Evolutionary conservation across 164 flowering plant species (phyloP), one percentile per base, ranked within the genome.

Genomic region (Dillenia turbinata): DNA sequence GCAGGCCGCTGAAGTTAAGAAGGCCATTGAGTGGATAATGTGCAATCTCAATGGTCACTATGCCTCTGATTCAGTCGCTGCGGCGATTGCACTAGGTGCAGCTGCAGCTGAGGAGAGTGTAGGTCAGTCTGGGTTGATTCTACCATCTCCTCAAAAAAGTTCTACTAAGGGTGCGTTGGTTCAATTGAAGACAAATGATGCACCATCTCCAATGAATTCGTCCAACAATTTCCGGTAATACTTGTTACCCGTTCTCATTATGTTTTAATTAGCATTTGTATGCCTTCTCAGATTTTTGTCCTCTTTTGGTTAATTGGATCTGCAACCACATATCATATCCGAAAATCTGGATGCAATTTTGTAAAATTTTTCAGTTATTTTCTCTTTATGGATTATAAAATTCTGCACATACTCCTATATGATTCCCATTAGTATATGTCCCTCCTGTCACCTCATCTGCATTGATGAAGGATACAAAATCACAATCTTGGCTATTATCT

Each of bases 11-110:
- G 99, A 92, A 78, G 98, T 92, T 51, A 95, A 95, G 74, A 90
- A 78, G 69, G 89, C 95, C 47, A 88, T 92, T 68, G 99, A 95
- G 74, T 88, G 96, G 99, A 90, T 95, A 54, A 81, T 95, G 89
- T 78, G 82, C 71, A 88, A 83, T 69, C 80, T 82, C 57, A 89
- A 88, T 80, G 96, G 83, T 60, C 87, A 81, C 64, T 88, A 87
- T 81, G 96, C 95, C 66, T 84, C 89, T 57, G 89, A 83, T 64
- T 83, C 98, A 59, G 88, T 87, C 73, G 81, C 92, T 70, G 84
- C 90, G 62, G 87, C 93, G 63, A 81, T 90, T 78, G 83, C 91
- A 40, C 69, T 74, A 66, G 96, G 96, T 66, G 86, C 89, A 66
- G 79, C 81, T 44, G 78, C 75, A 61, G 59, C 80, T 68, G 79